Base-by-base conservation (phyloP, 495 filamentous ascomycete species). In the Trichoderma gamsii region DNA sequence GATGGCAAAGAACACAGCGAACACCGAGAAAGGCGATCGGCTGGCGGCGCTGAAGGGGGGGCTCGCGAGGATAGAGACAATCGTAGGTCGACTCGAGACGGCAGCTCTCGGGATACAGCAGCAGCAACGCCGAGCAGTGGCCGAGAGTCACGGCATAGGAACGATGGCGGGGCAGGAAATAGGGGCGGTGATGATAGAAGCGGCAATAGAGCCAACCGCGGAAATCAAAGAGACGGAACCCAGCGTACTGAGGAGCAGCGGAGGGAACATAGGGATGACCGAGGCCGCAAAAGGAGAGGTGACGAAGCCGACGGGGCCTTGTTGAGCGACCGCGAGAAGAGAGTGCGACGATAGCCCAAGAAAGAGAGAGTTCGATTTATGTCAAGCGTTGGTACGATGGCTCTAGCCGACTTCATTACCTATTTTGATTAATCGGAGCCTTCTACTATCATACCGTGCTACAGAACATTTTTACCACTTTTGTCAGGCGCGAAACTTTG, bases 1-100 rank as follows among this genome's bases (percentile, higher is more conserved):
- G 35, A 80, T 16, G 44, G 49, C 13, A 82, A 82, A 67, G 78
- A 82, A 1, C 71, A 75, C 41, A 74, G 76, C 43, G 76, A 80
- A 8, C 76, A 78, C 65, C 68, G 74, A 49, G 75, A 78, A 35
- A 74, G 76, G 23, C 74, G 76, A 68, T 74, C 71, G 44, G n/a
- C 13, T 9, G 25, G 56, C n/a, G 63, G 32, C 25, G 41, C 25
- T 16, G 63, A 65, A 35, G 41, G 63, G 9, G 35, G 18, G 13
- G 13, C 35, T n/a, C 35, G 63, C 23, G 63, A 65, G 4, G 63
- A 65, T 32, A 41, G 63, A 23, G 63, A 65, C n/a, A 18, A 32
- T 44, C 63, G 63, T 16, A 41, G 63, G 35, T 65, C 63, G 41
- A 27, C 16, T 15, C 63, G 63, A 65, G 41, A 65, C 35, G 35